Evolutionary conservation across 352 stramenopile species (phyloP), one percentile per base, ranked within the genome.

Genomic region (Phytophthora syringae): DNA sequence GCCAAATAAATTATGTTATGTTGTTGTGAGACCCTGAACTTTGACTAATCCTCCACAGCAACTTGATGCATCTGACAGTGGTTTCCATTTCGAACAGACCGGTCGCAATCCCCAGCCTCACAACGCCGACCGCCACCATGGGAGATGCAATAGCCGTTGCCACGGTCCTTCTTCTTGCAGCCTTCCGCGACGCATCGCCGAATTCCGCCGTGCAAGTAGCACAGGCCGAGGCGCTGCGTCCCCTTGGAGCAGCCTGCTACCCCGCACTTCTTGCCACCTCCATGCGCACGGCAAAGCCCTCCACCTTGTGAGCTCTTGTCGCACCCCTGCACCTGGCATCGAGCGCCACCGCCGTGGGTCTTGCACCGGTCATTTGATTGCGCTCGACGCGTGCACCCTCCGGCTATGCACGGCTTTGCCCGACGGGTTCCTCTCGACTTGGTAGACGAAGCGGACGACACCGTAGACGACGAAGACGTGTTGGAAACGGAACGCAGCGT

Each of bases 311-410:
- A 94, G 42, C 82, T 92, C 62, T 93, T 94, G 56, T 85, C 74
- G 28, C 86, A 94, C 9, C 77, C 81, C 12, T 69, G 44, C 24
- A 88, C 74, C 57, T 89, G 82, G 70, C 86, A 94, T 36, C 86
- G 79, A 9, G 84, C 86, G 24, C 86, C 86, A 15, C 86, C 86
- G 40, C 86, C 82, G 52, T 94, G 86, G 11, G 79, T 91, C 69
- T 94, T 94, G 70, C 86, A 94, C 4, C 80, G 79, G 59, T 92
- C 89, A 64, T 92, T 93, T 12, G 84, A 92, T 59, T 94, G 86
- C 7, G 81, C 86, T 9, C 84, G 72, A 1, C 81, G 82, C 0
- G 67, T 76, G 43, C 86, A 94, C 5, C 79, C 77, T 44, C 86
- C 80, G 6, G 73, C 55, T 15, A 90, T 57, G 50, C 85, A 94